Evolutionary conservation across 768 basidiomycete genomes (phyloP), one percentile per base, ranked within the genome.

Genomic region (Suillus alpinus): DNA sequence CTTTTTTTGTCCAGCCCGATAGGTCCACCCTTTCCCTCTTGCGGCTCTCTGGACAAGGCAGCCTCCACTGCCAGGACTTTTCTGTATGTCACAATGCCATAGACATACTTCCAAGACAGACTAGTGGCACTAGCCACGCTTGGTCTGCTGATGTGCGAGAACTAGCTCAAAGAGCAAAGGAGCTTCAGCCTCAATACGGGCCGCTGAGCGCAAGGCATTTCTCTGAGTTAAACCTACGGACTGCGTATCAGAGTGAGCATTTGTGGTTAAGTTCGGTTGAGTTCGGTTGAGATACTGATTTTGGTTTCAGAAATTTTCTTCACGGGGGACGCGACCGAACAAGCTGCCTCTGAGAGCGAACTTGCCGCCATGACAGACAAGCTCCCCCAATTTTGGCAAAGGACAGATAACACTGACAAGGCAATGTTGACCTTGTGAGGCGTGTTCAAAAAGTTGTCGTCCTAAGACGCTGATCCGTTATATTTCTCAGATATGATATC

Each of bases 381-480:
- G 41, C 78, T 91, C 62, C 80, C 85, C 0, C 72, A 73, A 7
- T 83, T 84, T 63, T 86, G 85, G 83, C 82, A 85, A 65, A 75
- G 76, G n/a, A 62, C 72, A 3, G 82, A 85, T 59, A 71, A 68
- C 31, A 76, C 79, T 2, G 65, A 77, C 1, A 85, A 87, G 41
- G 76, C 84, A 56, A 75, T 88, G 63, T 65, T 91, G 29, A 92
- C 88, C 31, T 80, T 78, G 91, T 92, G 64, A 64, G 76, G 66
- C 14, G 56, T 43, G 43, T 16, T 41, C 43, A 51, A 37, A 58
- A 16, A 59, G 43, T 29, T 39, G 52, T 53, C 31, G 26, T 47
- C 23, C 57, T 26, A 50, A 7, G n/a, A 34, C 9, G 23, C 57
- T 53, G n/a, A 51, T 61, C 51, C 26, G 26, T 39, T 41, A 12